A percentile compares a stretch with the other conserved stretches of the same genome.
phyloP scores from a whole-genome alignment of 306 rosid genomes.

The Dalbergia cultrata region DNA sequence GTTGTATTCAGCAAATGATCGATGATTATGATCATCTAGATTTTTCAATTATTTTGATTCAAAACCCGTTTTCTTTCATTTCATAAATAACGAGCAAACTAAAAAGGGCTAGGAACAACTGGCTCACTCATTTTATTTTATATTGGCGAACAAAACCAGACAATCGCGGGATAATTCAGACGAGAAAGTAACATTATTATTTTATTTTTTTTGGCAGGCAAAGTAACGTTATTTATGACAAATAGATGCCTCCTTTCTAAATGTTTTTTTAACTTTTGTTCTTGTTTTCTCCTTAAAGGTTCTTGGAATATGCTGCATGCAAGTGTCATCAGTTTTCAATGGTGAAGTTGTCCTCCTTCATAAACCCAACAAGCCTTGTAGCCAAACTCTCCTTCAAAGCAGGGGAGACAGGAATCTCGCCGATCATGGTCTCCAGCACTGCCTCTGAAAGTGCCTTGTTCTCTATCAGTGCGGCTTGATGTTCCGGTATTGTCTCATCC shows the following conservation, averaged over 20 bases:
- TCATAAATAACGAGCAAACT: not conserved
- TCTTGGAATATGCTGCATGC: not conserved
- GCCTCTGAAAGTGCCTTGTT: conserved; percentile 73
- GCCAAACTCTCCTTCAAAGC: conserved; percentile 71
- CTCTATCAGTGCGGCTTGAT: conserved; percentile 51
- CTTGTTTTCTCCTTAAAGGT: not conserved
- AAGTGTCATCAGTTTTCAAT: not conserved
- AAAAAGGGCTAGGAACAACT: not conserved
- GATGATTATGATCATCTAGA: not conserved
- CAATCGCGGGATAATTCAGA: not conserved
- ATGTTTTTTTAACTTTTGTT: not conserved
- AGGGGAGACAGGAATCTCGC: conserved; percentile 83
- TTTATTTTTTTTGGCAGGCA: too few species aligned
- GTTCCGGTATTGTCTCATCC: conserved; percentile 62
- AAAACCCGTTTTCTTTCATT: not conserved
- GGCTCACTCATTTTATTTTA: not conserved
- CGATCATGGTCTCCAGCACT: conserved; percentile 73
- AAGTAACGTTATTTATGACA: too few species aligned
- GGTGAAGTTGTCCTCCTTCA: conserved; percentile 26
- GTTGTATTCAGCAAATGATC: not conserved
- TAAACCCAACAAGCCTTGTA: conserved; percentile 47
- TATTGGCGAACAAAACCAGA: not conserved
- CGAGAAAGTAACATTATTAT: not conserved
- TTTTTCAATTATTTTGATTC: not conserved
- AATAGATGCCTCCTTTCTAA: too few species aligned